Conservation (phyloP, 371 early-diverging fungal species). For the Mucor saturninus region DNA sequence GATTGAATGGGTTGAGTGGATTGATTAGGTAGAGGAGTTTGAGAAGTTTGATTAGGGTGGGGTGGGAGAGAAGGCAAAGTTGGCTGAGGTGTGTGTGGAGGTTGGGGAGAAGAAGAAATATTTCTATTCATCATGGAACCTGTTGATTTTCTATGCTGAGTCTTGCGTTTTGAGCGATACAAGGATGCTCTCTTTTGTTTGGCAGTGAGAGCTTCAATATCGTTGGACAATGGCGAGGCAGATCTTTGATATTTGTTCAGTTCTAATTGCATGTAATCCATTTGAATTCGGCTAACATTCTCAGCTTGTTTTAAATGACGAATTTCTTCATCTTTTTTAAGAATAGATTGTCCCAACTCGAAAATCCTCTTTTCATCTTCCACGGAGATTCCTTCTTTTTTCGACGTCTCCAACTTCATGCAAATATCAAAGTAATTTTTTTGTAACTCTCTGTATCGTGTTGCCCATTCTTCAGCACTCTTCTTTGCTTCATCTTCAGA, state of each 20-base stretch:
- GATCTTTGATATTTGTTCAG: constrained; percentile 22
- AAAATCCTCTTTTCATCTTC: constrained; percentile 11
- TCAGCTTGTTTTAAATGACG: constrained; percentile 35
- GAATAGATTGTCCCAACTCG: constrained; percentile 12
- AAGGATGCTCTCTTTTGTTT: neutral
- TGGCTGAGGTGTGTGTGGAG: neutral
- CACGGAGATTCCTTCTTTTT: neutral
- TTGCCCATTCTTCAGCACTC: constrained; percentile 23
- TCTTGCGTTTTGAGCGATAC: neutral
- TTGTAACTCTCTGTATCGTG: constrained; percentile 25
- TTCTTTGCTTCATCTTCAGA: constrained; percentile 33
- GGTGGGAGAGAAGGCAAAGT: neutral
- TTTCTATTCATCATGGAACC: neutral
- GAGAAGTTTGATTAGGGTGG: neutral
- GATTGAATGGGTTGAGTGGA: too few relatives aligned
- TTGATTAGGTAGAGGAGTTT: too few relatives aligned
- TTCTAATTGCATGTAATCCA: constrained; percentile 35
- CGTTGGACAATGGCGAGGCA: neutral
- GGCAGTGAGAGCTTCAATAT: neutral
- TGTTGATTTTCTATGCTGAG: constrained; percentile 2
- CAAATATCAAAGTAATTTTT: constrained; percentile 9
- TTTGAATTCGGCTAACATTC: constrained; percentile 30
- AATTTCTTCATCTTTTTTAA: constrained; percentile 29
- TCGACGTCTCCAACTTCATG: constrained; percentile 10
- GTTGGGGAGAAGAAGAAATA: neutral